A percentile compares a stretch with the other conserved stretches of the same genome.
phyloP scores from a whole-genome alignment of 2,329 filamentous ascomycete genomes.

The Xylariaceae sp. region DNA sequence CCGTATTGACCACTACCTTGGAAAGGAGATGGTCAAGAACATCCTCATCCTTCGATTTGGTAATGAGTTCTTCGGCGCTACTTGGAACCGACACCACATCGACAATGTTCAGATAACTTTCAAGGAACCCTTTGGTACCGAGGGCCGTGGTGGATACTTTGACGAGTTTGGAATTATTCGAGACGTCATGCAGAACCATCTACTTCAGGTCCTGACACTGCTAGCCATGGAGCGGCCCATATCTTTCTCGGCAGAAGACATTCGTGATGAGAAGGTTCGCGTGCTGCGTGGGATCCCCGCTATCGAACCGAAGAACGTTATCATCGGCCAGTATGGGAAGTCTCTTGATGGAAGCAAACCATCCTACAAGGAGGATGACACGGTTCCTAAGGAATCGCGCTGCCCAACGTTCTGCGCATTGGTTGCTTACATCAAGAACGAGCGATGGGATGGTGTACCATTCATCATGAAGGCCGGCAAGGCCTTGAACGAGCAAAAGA shows the following conservation, averaged over 20 bases:
- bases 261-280: conserved; percentile 97
- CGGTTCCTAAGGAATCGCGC: conserved; percentile 93
- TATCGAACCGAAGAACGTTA: conserved; percentile 99
- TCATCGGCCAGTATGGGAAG: conserved; percentile 97
- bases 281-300: conserved; percentile 90
- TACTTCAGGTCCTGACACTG: conserved; percentile 93
- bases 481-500: conserved; percentile 99
- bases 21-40: conserved; percentile 99
- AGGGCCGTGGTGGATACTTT: conserved; percentile 97
- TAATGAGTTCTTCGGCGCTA: conserved; percentile 97
- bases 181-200: conserved; percentile 99
- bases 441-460: conserved; percentile 97
- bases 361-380: conserved; percentile 97
- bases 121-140: conserved; percentile 98
- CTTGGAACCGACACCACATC: conserved; percentile 99
- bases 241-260: conserved; percentile 96
- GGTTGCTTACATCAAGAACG: conserved; percentile 98
- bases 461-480: conserved; percentile 99
- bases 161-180: conserved; percentile 99
- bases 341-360: conserved; percentile 96
- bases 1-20: conserved; percentile 98
- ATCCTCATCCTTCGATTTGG: conserved; percentile 97
- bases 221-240: conserved; percentile 98
- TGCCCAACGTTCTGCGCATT: conserved; percentile 98
- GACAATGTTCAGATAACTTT: conserved; percentile 99